Conservation (phyloP, 2,329 filamentous ascomycete species). For the Lasiodiplodia sp. region DNA sequence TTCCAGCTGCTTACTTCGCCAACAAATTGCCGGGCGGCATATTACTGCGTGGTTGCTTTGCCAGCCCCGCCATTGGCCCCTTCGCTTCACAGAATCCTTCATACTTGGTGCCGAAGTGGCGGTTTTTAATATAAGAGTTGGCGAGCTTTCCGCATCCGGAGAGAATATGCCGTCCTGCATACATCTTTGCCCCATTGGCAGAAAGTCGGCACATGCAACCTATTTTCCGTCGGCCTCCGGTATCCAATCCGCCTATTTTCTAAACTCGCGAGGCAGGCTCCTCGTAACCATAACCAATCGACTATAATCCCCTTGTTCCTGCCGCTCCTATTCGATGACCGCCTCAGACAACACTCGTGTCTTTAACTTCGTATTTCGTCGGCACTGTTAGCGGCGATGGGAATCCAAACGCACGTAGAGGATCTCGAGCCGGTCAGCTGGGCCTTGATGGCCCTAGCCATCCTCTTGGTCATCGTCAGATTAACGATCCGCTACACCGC, state of each 20-base stretch:
- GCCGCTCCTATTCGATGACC: background rate
- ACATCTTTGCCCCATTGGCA: background rate
- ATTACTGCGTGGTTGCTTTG: background rate
- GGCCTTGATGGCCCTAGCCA: constrained; percentile 13
- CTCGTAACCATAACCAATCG: background rate
- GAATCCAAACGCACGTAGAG: constrained; percentile 19
- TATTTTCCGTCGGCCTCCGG: background rate
- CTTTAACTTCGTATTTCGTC: background rate
- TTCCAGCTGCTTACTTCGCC: background rate
- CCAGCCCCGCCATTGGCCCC: background rate
- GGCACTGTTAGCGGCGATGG: background rate
- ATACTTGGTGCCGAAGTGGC: background rate
- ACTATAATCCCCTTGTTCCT: background rate
- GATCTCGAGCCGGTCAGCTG: constrained; percentile 17
- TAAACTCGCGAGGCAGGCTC: background rate
- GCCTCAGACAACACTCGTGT: background rate
- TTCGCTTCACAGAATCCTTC: background rate
- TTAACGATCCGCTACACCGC: constrained; percentile 8
- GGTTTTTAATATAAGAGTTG: constrained; percentile 13
- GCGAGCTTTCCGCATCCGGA: constrained; percentile 3
- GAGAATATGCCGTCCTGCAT: background rate
- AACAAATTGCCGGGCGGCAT: background rate
- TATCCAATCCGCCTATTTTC: background rate
- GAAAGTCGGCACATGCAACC: background rate
- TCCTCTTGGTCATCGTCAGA: constrained; percentile 5